Evolutionary conservation across 2,329 filamentous ascomycete species (phyloP), one percentile per base, ranked within the genome.

Genomic region (Plenodomus tracheiphilus): DNA sequence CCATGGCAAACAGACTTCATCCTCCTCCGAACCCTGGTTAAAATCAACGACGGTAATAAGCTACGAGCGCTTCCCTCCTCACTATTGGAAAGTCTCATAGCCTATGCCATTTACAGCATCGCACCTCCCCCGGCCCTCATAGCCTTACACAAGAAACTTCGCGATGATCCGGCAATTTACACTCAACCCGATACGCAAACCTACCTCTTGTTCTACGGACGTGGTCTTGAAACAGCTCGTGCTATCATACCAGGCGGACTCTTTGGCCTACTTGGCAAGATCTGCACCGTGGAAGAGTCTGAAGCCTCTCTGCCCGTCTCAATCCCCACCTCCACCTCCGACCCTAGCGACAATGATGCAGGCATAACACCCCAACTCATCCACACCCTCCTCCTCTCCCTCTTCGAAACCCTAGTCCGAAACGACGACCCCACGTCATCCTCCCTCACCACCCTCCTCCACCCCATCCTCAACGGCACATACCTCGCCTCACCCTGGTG

Each of bases 151-250:
- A 43, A 62, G 22, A 32, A 6, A 13, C 28, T 64, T 0, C 30
- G 22, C 20, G 44, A 49, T 4, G 45, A 62, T 21, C 40, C 46
- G 2, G 19, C 38, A 1, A 9, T 58, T 5, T 47, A 22, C 2
- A 42, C 41, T 17, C 32, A 49, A 4, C 40, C 47, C 0, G 51
- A 56, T 4, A 54, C 61, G 1, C 35, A 47, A 34, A 55, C 36
- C 25, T 73, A 66, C 65, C 52, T 71, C 8, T 32, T 43, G 0
- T 25, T 66, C 11, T 71, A 65, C 47, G 58, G 48, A 7, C 15
- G 21, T 36, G 51, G 42, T 15, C 32, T 43, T 41, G 21, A 47
- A 0, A 25, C 5, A 6, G 22, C 22, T 6, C 22, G 22, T 5
- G 10, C 5, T 10, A 10, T 25, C 22, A 25, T 25, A 5, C 22